Base-by-base conservation (phyloP, 768 basidiomycete species). In the Scleroderma citrinum region DNA sequence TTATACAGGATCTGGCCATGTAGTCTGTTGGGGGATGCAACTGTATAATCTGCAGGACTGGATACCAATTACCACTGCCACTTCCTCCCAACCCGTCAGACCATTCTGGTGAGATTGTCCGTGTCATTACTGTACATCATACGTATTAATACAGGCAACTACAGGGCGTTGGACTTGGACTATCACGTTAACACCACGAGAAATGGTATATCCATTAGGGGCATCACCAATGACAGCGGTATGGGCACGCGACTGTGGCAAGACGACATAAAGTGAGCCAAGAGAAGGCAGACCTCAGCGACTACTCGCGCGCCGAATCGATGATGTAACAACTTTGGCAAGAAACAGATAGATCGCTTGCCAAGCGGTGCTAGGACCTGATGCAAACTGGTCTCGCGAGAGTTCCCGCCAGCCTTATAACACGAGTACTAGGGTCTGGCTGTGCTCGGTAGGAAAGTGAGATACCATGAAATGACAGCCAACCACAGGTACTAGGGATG, bases 121-220 rank as follows among this genome's bases (percentile, higher is more conserved):
- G 10, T 34, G 29, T 37, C 56, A 13, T 21, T 47, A 36, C 37
- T 31, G 39, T 7, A 19, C 13, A 13, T 35, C 16, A 35, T 31
- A 5, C 11, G 26, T 7, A 29, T 10, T 2, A 24, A 21, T 16
- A 5, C 7, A 51, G n/a, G 3, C 8, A 65, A 75, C 17, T 58
- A 80, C 78, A 4, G 75, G 76, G 46, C 69, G 67, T 48, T 75
- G 73, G 7, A 81, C 57, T 52, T 77, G 72, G 3, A 80, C 72
- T 3, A 59, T 69, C 29, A 81, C 35, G 11, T 57, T 55, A 7
- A 52, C 57, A 5, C 79, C 78, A 24, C 71, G 53, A 7, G 32
- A 43, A 10, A 80, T 66, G 11, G 57, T 52, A 5, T 66, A 54
- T 3, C 70, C 70, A 13, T 67, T 56, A 5, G 63, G 54, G 5